Evolutionary conservation across 768 basidiomycete species (phyloP).

Genomic region (Mycena olivaceomarginata): DNA sequence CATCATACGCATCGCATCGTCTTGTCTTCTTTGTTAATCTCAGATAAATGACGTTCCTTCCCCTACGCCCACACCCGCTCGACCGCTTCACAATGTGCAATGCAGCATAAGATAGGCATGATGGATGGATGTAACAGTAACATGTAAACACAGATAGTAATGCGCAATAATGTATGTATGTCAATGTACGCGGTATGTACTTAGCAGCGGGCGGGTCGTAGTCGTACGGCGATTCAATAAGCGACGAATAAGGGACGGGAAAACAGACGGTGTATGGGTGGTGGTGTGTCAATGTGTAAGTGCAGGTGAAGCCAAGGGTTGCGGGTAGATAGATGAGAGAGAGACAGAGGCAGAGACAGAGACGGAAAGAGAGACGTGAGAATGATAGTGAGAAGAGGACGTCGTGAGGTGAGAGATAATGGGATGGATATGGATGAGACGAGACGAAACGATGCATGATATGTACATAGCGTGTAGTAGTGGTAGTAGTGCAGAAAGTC

Average conservation of each 20-base stretch:
- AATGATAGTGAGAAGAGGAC: neutral
- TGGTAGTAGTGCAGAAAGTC: slow-evolving; percentile 15
- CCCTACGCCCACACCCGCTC: too few relatives aligned
- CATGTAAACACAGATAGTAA: slow-evolving; percentile 18
- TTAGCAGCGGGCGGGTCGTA: neutral
- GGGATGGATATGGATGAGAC: neutral
- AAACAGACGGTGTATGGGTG: slow-evolving; percentile 3
- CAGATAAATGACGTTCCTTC: too few relatives aligned
- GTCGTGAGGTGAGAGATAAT: slow-evolving; percentile 3
- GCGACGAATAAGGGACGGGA: slow-evolving; percentile 36
- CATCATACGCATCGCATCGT: too few relatives aligned
- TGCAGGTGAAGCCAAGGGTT: too few relatives aligned
- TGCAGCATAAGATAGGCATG: neutral
- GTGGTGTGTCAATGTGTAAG: slow-evolving; percentile 1
- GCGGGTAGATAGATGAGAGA: neutral
- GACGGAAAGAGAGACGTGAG: slow-evolving; percentile 52
- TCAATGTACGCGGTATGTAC: neutral
- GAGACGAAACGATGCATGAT: slow-evolving; percentile 10
- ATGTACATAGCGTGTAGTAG: slow-evolving; percentile 16
- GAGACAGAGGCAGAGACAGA: slow-evolving; percentile 42
- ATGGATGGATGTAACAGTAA: neutral
- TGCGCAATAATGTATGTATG: slow-evolving; percentile 39
- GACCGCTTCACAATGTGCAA: too few relatives aligned
- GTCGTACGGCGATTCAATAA: slow-evolving; percentile 24
- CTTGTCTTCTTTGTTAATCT: too few relatives aligned